These are phyloP conservation scores for Ophiocordyceps camponoti-rufipedis DNA, from an alignment of 2,329 filamentous ascomycete genomes.

Conservation along the genomic window DNA sequence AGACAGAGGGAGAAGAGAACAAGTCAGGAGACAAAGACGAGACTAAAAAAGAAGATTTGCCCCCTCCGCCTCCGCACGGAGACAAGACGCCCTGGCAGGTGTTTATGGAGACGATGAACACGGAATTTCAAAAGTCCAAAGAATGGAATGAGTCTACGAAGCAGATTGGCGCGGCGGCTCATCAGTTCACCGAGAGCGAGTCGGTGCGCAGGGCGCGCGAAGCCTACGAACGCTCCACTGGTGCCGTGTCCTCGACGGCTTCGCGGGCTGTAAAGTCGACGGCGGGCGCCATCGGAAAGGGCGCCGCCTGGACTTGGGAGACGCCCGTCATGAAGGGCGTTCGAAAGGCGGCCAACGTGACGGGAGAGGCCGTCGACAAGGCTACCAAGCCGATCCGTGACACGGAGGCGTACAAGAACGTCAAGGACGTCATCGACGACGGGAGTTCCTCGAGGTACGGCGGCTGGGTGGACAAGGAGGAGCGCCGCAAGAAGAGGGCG, in stretches of 20 bases:
- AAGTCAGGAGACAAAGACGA: constrained; percentile 35
- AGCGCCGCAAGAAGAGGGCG: constrained; percentile 66
- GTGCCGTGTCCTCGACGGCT: constrained; percentile 62
- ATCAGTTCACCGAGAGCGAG: constrained; percentile 87
- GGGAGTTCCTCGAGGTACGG: constrained; percentile 91
- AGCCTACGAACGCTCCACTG: constrained; percentile 74
- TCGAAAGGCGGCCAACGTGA: constrained; percentile 67
- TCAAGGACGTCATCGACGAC: constrained; percentile 93
- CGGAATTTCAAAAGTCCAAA: constrained; percentile 89
- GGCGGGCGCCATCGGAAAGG: constrained; percentile 71
- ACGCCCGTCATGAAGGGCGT: constrained; percentile 84
- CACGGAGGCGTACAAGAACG: constrained; percentile 84
- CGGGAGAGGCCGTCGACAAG: constrained; percentile 77
- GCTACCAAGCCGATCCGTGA: constrained; percentile 87
- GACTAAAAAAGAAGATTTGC: constrained; percentile 39
- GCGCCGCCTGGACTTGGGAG: constrained; percentile 94
- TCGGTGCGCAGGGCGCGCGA: constrained; percentile 70
- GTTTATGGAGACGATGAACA: constrained; percentile 88
- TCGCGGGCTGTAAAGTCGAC: constrained; percentile 70
- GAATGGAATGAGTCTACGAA: constrained; percentile 99
- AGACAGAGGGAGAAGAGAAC: constrained; percentile 28
- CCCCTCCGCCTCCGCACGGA: constrained; percentile 87
- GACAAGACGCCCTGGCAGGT: constrained; percentile 99
- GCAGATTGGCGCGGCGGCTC: constrained; percentile 71
- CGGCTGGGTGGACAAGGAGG: constrained; percentile 93